Percentiles rank a stretch among this genome's conserved stretches.
phyloP scores from a whole-genome alignment of 2,329 filamentous ascomycete genomes.

The Fusarium bactridioides region DNA sequence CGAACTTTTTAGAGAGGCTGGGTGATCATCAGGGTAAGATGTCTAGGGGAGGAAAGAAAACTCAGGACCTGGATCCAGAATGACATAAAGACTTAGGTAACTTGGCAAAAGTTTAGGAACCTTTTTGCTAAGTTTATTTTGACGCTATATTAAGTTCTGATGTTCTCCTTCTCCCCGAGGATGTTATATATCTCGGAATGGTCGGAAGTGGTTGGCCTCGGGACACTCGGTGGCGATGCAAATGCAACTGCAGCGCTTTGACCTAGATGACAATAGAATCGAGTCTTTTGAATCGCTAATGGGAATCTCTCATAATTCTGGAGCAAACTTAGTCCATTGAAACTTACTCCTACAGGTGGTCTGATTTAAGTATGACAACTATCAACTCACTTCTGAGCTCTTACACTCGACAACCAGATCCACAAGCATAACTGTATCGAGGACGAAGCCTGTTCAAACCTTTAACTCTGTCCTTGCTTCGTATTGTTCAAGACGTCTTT shows the following conservation, averaged over 20 bases:
- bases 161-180: too few relatives aligned
- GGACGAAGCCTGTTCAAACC: rapidly evolving
- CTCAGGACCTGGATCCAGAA: too few relatives aligned
- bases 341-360: background rate
- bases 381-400: rapidly evolving
- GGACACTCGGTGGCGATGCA: background rate
- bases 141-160: too few relatives aligned
- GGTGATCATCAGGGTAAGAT: background rate
- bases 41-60: background rate
- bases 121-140: too few relatives aligned
- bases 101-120: too few relatives aligned
- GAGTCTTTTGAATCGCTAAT: background rate
- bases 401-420: background rate
- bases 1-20: background rate
- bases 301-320: rapidly evolving
- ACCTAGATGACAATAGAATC: background rate
- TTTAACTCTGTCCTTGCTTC: background rate
- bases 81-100: too few relatives aligned
- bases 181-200: background rate
- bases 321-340: background rate
- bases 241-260: background rate
- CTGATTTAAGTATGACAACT: background rate
- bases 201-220: background rate
- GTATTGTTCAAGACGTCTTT: rapidly evolving
- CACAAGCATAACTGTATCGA: background rate